phyloP scores from a whole-genome alignment of 768 basidiomycete species.

The Tulasnella sp. region DNA sequence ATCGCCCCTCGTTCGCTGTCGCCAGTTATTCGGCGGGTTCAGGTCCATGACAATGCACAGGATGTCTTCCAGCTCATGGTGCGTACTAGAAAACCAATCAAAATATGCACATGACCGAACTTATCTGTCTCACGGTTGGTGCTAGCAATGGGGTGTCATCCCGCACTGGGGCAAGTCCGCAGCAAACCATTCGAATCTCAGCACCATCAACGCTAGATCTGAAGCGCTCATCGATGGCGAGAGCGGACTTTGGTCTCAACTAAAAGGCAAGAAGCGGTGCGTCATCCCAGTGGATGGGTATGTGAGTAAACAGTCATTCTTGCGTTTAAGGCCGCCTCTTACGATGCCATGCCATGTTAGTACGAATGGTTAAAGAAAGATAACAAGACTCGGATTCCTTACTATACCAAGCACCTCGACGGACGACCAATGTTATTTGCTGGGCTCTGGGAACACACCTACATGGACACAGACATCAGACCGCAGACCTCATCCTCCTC shows the following conservation, averaged over 20 bases:
- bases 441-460: conserved; percentile 61
- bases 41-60: conserved; percentile 23
- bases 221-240: conserved; percentile 68
- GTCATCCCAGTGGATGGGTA: conserved; percentile 74
- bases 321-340: too few relatives aligned
- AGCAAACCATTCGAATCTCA: conserved; percentile 43
- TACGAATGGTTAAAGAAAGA: conserved; percentile 92
- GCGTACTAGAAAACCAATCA: conserved; percentile 55
- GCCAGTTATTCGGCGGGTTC: conserved; percentile 54
- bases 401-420: conserved; percentile 65
- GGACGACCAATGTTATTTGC: conserved; percentile 67
- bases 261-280: conserved; percentile 76
- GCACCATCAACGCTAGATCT: conserved; percentile 82
- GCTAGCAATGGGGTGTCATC: conserved; percentile 64
- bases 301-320: conserved; percentile 17
- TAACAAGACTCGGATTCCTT: conserved; percentile 57
- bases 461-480: too few relatives aligned
- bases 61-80: conserved; percentile 37
- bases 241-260: conserved; percentile 70
- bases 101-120: background rate
- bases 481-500: background rate
- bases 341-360: conserved; percentile 26
- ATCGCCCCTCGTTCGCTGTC: conserved; percentile 72
- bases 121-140: background rate
- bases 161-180: conserved; percentile 77